Percentiles rank a stretch among this genome's conserved stretches.
These are phyloP conservation scores for Penicillium turbatum DNA, from an alignment of 495 filamentous ascomycete genomes.

Conservation along the genomic window DNA sequence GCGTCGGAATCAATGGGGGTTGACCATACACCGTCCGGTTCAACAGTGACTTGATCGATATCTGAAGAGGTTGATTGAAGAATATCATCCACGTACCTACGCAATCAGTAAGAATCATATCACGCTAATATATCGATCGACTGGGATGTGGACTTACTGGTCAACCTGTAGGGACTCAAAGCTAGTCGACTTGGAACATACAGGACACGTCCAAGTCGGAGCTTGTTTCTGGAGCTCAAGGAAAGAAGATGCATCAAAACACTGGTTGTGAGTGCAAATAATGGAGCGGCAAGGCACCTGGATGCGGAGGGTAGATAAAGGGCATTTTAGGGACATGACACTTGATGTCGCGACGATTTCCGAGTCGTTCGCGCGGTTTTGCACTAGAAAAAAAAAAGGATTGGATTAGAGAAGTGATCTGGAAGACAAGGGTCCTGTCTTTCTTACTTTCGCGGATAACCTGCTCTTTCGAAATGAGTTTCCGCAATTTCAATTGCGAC, in stretches of 20 bases:
- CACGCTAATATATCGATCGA: too few species aligned
- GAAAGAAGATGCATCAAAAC: constrained; percentile 93
- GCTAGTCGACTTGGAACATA: constrained; percentile 77
- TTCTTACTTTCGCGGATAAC: constrained; percentile 79
- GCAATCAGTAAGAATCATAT: not conserved
- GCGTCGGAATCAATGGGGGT: constrained; percentile 35
- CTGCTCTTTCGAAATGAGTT: constrained; percentile 71
- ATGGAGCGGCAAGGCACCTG: constrained; percentile 73
- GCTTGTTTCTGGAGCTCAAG: constrained; percentile 92
- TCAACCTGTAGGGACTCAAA: constrained; percentile 84
- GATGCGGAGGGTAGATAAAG: constrained; percentile 79
- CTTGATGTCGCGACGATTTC: constrained; percentile 85
- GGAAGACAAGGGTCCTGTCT: not conserved
- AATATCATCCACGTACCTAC: constrained; percentile 85
- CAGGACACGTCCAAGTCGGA: constrained; percentile 89
- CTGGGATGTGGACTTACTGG: constrained; percentile 53
- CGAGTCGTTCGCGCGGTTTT: constrained; percentile 73
- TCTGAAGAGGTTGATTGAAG: constrained; percentile 62
- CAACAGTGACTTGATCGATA: constrained; percentile 81
- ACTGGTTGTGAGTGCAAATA: constrained; percentile 83
- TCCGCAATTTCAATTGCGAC: constrained; percentile 56
- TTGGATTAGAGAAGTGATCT: constrained; percentile 4
- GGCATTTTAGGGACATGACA: constrained; percentile 87
- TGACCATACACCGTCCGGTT: constrained; percentile 82
- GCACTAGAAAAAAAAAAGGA: constrained; percentile 53